These are phyloP conservation scores for Aureobasidium sp. DNA, from an alignment of 2,329 filamentous ascomycete species.

Conservation along the genomic window DNA sequence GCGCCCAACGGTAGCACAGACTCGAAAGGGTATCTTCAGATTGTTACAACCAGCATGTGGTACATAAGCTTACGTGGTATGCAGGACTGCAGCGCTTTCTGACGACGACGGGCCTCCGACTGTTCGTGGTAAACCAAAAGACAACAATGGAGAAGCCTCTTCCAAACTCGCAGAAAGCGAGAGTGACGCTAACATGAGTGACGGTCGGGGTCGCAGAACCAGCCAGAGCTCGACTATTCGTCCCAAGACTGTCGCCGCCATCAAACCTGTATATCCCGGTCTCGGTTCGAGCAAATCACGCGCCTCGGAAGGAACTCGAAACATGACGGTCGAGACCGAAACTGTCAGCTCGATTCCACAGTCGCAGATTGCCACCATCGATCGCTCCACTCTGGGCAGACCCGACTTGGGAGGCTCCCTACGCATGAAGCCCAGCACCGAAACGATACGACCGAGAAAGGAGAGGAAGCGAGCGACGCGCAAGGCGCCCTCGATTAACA, in stretches of 20 bases:
- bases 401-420: conserved; percentile 63
- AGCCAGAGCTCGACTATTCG: conserved; percentile 11
- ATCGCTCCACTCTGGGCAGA: conserved; percentile 48
- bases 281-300: conserved; percentile 57
- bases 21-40: conserved; percentile 1
- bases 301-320: conserved; percentile 64
- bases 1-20: conserved; percentile 6
- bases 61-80: conserved; percentile 4
- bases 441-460: conserved; percentile 91
- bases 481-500: conserved; percentile 62
- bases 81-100: conserved; percentile 17
- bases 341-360: conserved; percentile 88
- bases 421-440: conserved; percentile 79
- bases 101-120: conserved; percentile 22
- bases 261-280: conserved; percentile 61
- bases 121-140: conserved; percentile 28
- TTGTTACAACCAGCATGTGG: neutral
- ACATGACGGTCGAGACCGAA: conserved; percentile 97
- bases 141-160: conserved; percentile 39
- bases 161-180: conserved; percentile 48
- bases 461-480: conserved; percentile 74
- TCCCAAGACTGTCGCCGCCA: conserved; percentile 35
- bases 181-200: conserved; percentile 49
- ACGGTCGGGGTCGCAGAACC: conserved; percentile 21
- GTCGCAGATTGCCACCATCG: conserved; percentile 57